Base-by-base conservation (phyloP, 495 filamentous ascomycete species). In the Venustampulla echinocandica region DNA sequence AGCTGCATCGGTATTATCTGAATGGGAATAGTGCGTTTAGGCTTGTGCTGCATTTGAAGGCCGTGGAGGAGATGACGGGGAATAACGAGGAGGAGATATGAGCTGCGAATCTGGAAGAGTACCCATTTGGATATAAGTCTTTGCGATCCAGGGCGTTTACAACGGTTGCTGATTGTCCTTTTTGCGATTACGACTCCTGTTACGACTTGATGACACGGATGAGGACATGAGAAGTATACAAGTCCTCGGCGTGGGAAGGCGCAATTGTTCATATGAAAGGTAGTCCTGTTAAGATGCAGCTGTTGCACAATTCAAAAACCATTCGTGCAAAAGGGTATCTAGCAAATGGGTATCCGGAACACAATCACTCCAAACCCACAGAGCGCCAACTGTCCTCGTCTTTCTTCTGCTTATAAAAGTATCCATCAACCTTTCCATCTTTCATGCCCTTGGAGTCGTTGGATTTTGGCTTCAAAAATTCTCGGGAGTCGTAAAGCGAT, bases 21-120 rank as follows among this genome's bases (percentile, higher is more conserved):
- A 97, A 96, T 58, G 93, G 93, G 9, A 97, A 89, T 62, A 92
- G 87, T 34, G 93, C 93, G 1, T 97, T 89, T 63, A 71, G 93
- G 28, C 67, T 99, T 10, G 76, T 96, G 17, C 64, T 99, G 35
- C 84, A 89, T 46, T 66, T 98, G 42, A 94, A 84, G 63, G 45
- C 36, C 34, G 35, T 47, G 25, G 51, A 9, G n/a, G 55, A 58
- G 5, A 58, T 58, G 55, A 35, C 42, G 17, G 55, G 55, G 6
- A 40, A 40, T 30, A 42, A 6, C 17, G 37, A 40, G 18, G 37
- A 40, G 14, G 13, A 37, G 24, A 38, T 19, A 5, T 17, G 27
- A 35, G 24, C 24, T 23, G 46, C 24, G 27, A 22, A 34, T 22
- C 36, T 24, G 33, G 33, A 17, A 34, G 32, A 15, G n/a, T 7